Base-by-base conservation (phyloP, 306 rosid genomes). In the Cicer pinnatifidum region DNA sequence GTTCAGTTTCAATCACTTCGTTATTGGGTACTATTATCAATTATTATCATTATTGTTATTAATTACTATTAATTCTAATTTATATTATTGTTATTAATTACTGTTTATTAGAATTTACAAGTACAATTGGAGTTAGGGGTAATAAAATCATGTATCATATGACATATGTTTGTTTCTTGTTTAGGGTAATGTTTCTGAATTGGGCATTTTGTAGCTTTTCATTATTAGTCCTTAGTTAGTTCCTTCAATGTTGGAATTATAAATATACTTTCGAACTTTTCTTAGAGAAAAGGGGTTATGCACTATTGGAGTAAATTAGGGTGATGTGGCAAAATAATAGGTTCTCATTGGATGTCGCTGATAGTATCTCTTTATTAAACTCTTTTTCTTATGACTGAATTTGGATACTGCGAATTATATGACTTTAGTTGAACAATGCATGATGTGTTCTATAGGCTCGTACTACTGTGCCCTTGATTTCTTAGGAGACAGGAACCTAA, bases 1-100 rank as follows among this genome's bases (percentile, higher is more conserved):
- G 89, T 75, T 17, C 88, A 91, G 83, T 81, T 88, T 57, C 96
- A 85, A 19, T 88, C 96, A 28, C 96, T 86, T 77, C 93, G 91
- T 44, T 91, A 91, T 65, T 86, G 97, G 97, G 97, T 91, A 82
- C 19, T 60, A 2, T 64, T 44, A 12, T 71, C 3, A 11, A 50
- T 69, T 51, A 9, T 69, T 50, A 1, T 17, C 7, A 11, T 58
- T 23, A 20, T 19, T 11, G 6, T 10, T 16, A 17, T 56, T 23
- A 28, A 9, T 20, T 23, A 56, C 9, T 20, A 9, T 9, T 6
- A 19, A 4, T 8, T 56, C 4, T 56, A 7, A 10, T 50, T 50
- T 28, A 28, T 2, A 8, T 16, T 53, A 17, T 53, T 2, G 9
- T 16, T 15, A 17, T 15, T 51, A 51, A 51, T 51, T 51, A 28